Evolutionary conservation across 1,284 basidiomycete species (phyloP).

Genomic region (Cystobasidium pallidum): DNA sequence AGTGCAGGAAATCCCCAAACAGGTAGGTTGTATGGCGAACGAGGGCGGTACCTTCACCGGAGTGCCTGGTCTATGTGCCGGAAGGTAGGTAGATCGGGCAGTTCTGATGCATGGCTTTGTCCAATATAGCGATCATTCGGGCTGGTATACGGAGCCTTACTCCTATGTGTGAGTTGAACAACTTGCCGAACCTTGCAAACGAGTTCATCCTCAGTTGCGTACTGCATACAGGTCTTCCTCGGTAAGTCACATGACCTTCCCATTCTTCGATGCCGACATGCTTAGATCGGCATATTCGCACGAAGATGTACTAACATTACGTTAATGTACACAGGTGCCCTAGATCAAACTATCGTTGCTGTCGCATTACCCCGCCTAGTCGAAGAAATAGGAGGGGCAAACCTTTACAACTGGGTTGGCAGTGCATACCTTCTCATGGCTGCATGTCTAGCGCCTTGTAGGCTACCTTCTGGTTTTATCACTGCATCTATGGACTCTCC

Average conservation of each 20-base stretch:
- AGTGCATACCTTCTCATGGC: conserved; percentile 71
- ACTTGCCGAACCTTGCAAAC: not conserved
- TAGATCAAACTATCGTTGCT: conserved; percentile 59
- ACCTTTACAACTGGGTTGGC: conserved; percentile 51
- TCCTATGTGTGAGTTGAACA: conserved; percentile 19
- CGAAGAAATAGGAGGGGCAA: conserved; percentile 47
- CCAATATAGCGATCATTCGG: conserved; percentile 29
- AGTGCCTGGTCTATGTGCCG: too few species aligned
- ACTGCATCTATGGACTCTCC: not conserved
- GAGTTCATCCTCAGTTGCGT: not conserved
- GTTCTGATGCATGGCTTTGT: not conserved
- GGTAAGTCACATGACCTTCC: conserved; percentile 13
- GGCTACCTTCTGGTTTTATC: not conserved
- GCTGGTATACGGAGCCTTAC: conserved; percentile 29
- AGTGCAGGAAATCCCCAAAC: conserved; percentile 41
- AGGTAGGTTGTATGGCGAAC: conserved; percentile 23
- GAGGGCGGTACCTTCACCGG: too few species aligned
- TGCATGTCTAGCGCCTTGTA: conserved; percentile 65
- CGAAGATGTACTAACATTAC: not conserved
- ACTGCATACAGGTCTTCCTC: conserved; percentile 10
- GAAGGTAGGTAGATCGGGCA: conserved; percentile 1
- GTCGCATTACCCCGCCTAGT: conserved; percentile 49
- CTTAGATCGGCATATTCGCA: not conserved
- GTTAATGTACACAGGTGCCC: conserved; percentile 47
- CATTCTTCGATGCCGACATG: conserved; percentile 1